Conservation (phyloP, 805 yeast genomes). For the Soucietia sequanensis region DNA sequence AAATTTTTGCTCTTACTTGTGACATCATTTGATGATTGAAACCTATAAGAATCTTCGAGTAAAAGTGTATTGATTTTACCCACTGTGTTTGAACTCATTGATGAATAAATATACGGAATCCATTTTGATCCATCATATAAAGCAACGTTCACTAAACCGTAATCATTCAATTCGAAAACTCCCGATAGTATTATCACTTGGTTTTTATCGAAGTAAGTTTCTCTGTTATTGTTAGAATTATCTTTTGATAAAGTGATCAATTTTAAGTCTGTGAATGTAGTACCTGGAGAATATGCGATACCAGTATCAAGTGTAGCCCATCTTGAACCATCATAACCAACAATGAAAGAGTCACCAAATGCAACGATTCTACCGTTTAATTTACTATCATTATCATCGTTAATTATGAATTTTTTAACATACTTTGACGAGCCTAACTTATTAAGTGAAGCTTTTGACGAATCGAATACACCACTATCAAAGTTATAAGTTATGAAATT, state of each 20-base stretch:
- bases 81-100: slow-evolving; percentile 13
- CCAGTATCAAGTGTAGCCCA: slow-evolving; percentile 47
- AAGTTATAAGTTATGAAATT: slow-evolving; percentile 59
- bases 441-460: slow-evolving; percentile 19
- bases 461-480: slow-evolving; percentile 26
- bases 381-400: slow-evolving; percentile 35
- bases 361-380: slow-evolving; percentile 40
- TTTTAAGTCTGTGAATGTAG: slow-evolving; percentile 44
- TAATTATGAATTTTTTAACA: slow-evolving; percentile 45
- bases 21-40: slow-evolving; percentile 36
- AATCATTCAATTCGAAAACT: slow-evolving; percentile 41
- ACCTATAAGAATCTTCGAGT: slow-evolving; percentile 32
- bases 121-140: slow-evolving; percentile 63
- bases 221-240: slow-evolving; percentile 25
- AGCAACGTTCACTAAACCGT: slow-evolving; percentile 62
- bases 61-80: slow-evolving; percentile 33
- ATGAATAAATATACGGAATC: slow-evolving; percentile 60
- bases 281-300: slow-evolving; percentile 26
- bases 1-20: slow-evolving; percentile 15
- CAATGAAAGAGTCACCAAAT: slow-evolving; percentile 31
- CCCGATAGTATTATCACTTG: slow-evolving; percentile 61
- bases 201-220: slow-evolving; percentile 40
- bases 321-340: slow-evolving; percentile 44
- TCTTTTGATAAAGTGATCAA: slow-evolving; percentile 35
- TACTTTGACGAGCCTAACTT: slow-evolving; percentile 16